These are phyloP conservation scores for Chytriomyces hyalinus DNA, from an alignment of 192 early-diverging fungal species.

Conservation along the genomic window DNA sequence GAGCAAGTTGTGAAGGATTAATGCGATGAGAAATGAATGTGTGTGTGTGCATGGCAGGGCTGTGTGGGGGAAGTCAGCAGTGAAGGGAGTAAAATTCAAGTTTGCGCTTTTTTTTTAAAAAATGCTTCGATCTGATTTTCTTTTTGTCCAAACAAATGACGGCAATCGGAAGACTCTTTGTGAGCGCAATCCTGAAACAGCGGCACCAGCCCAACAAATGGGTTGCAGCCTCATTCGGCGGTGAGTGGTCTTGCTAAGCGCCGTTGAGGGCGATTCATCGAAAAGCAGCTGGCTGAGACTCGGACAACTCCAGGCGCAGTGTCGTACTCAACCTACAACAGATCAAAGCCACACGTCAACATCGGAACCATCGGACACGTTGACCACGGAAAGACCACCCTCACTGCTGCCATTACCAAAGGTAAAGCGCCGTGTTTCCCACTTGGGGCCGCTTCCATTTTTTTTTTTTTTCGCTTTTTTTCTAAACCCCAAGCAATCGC, in stretches of 20 bases:
- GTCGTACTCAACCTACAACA: slow-evolving; percentile 70
- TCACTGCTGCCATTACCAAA: slow-evolving; percentile 98
- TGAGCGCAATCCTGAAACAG: not conserved
- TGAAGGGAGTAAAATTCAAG: no score
- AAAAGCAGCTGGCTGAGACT: no score
- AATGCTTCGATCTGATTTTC: no score
- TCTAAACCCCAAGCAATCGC: not conserved
- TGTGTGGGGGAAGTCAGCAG: no score
- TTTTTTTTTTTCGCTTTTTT: slow-evolving; percentile 20
- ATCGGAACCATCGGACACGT: slow-evolving; percentile 99
- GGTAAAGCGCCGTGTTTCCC: slow-evolving; percentile 25
- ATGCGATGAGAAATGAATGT: no score
- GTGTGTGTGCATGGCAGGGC: no score
- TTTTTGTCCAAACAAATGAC: not conserved
- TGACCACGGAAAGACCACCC: slow-evolving; percentile 98
- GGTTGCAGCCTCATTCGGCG: not conserved
- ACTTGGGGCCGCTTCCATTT: not conserved
- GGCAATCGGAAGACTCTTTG: not conserved
- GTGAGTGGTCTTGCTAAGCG: not conserved
- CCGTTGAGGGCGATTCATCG: no score
- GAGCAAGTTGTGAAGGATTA: slow-evolving; percentile 22
- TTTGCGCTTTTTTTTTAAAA: no score
- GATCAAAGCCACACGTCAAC: slow-evolving; percentile 96
- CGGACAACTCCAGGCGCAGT: not conserved
- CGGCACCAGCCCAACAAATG: not conserved